A percentile compares a stretch with the other conserved stretches of the same genome.
These are phyloP conservation scores for Verticillium tricorpus DNA, from an alignment of 2,329 filamentous ascomycete genomes.

Conservation along the genomic window DNA sequence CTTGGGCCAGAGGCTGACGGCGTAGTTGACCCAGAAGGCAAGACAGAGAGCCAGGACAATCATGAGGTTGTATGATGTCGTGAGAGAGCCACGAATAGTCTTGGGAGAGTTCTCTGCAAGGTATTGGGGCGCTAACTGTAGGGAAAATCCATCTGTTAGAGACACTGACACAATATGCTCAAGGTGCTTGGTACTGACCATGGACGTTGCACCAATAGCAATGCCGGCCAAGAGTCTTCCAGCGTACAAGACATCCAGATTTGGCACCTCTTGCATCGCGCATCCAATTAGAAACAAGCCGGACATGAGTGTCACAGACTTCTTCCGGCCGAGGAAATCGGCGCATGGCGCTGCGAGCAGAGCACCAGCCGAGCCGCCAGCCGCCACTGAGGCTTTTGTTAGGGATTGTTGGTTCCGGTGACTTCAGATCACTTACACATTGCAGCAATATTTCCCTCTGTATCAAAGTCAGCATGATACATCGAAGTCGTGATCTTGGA, in stretches of 20 bases:
- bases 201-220: slow-evolving; percentile 28
- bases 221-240: slow-evolving; percentile 31
- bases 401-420: not conserved
- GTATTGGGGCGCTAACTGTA: slow-evolving; percentile 30
- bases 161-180: too few species aligned
- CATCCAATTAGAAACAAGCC: slow-evolving; percentile 26
- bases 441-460: slow-evolving; percentile 25
- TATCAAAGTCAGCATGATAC: not conserved
- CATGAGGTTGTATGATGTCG: slow-evolving; percentile 33
- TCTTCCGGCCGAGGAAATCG: slow-evolving; percentile 30
- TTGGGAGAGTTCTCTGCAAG: slow-evolving; percentile 35
- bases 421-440: slow-evolving; percentile 19
- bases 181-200: slow-evolving; percentile 12
- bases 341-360: slow-evolving; percentile 29
- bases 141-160: too few species aligned
- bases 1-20: slow-evolving; percentile 17
- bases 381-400: slow-evolving; percentile 18
- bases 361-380: slow-evolving; percentile 30
- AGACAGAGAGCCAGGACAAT: slow-evolving; percentile 29
- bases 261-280: slow-evolving; percentile 28
- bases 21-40: slow-evolving; percentile 28
- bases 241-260: slow-evolving; percentile 28
- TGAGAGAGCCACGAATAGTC: slow-evolving; percentile 32
- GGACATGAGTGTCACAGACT: slow-evolving; percentile 25
- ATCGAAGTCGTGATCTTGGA: too few species aligned